Evolutionary conservation across 148 eudicot species (phyloP), one percentile per base, ranked within the genome.

Genomic region (Chenopodium album): DNA sequence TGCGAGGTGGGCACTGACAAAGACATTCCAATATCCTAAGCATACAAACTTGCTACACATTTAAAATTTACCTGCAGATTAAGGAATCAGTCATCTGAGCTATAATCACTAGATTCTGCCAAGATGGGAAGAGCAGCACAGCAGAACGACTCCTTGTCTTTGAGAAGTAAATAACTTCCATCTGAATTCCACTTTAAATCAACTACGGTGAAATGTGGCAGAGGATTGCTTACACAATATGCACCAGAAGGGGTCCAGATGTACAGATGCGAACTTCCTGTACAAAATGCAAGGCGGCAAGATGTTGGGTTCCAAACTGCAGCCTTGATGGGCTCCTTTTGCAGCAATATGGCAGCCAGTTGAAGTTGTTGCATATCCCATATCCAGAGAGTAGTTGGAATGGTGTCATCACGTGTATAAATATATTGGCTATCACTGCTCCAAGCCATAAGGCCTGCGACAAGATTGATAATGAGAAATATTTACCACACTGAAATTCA

Each of bases 221-320:
- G 84, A 17, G 99, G 99, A 69, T 91, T 91, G 59, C 81, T 90
- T 48, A 94, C 91, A 66, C 99, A 95, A 71, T 85, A 95, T 72
- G 98, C 95, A 68, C 98, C 97, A 47, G 93, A 88, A 19, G 98
- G 98, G 4, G 98, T 92, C 99, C 99, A 95, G 93, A 95, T 93
- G 87, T 95, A 95, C 67, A 95, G 81, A 82, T 95, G 94, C 41
- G 92, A 82, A 84, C 91, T 92, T 80, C 99, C 98, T 0, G 98
- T 93, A 87, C 99, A 93, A 32, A 93, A 76, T 34, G 94, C 91
- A 32, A 95, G 93, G 23, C 98, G 98, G 28, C 90, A 75, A 64
- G 90, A 87, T 52, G 91, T 90, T 23, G 98, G 98, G 82, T 95
- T 97, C 99, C 99, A 95, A 9, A 87, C 92, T 76, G 94, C 99